Evolutionary conservation across 1,284 basidiomycete genomes (phyloP).

Genomic region (Fomitopsis palustris): DNA sequence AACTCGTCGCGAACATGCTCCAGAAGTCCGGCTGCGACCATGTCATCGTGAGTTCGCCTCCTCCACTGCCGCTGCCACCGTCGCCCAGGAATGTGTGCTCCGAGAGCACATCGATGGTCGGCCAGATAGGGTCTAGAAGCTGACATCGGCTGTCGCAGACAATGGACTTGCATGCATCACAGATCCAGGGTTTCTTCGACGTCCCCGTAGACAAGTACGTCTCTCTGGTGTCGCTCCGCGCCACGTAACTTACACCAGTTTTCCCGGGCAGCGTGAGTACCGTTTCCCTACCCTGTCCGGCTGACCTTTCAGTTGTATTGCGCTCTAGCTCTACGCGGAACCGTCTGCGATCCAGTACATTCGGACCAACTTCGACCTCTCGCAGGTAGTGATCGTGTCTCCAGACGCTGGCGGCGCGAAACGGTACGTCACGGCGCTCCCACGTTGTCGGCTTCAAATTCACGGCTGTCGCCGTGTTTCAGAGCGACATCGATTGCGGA

Average conservation of each 20-base stretch:
- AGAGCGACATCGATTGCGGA: slow-evolving; percentile 98
- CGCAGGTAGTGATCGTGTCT: slow-evolving; percentile 94
- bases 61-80: neutral
- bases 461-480: slow-evolving; percentile 10
- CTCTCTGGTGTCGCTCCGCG: slow-evolving; percentile 12
- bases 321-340: slow-evolving; percentile 89
- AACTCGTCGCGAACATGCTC: slow-evolving; percentile 99
- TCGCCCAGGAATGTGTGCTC: no score
- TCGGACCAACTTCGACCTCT: slow-evolving; percentile 84
- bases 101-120: neutral
- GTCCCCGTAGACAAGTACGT: slow-evolving; percentile 99
- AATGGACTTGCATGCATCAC: slow-evolving; percentile 98
- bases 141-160: slow-evolving; percentile 52
- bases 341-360: slow-evolving; percentile 97
- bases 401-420: slow-evolving; percentile 99
- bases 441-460: neutral
- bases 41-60: slow-evolving; percentile 79
- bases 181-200: slow-evolving; percentile 99
- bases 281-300: slow-evolving; percentile 10
- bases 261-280: slow-evolving; percentile 44
- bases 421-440: slow-evolving; percentile 53
- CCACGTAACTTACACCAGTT: slow-evolving; percentile 13
- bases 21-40: slow-evolving; percentile 98
- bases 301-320: slow-evolving; percentile 20
- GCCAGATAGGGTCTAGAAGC: neutral